phyloP scores from a whole-genome alignment of 345 rosid species.

The Kernera saxatilis region DNA sequence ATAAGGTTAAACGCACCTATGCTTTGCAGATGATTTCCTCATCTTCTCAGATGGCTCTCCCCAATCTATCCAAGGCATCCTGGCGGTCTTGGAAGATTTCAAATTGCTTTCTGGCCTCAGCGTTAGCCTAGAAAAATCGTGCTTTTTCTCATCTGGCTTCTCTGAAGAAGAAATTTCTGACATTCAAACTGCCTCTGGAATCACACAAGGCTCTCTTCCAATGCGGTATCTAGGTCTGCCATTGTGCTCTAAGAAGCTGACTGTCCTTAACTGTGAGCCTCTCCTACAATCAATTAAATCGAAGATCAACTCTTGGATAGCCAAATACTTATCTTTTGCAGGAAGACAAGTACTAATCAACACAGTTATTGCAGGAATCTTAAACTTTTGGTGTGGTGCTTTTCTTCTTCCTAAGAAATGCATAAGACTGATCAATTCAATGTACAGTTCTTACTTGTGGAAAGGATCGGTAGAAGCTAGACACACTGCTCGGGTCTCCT shows the following conservation, averaged over 20 bases:
- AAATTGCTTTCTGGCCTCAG: background rate
- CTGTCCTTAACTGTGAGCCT: too few species aligned
- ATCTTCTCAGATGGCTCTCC: background rate
- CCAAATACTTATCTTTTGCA: background rate
- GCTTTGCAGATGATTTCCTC: background rate
- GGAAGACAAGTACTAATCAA: background rate
- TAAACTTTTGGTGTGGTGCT: background rate
- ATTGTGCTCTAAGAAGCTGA: too few species aligned
- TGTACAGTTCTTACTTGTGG: background rate
- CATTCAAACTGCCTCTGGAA: too few species aligned
- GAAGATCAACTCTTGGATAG: too few species aligned
- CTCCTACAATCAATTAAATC: too few species aligned
- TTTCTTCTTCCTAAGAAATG: background rate
- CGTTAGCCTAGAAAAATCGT: background rate
- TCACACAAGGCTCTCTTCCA: too few species aligned
- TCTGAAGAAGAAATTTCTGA: too few species aligned
- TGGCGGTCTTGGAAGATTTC: background rate
- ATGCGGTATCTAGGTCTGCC: too few species aligned
- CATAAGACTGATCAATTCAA: too few species aligned
- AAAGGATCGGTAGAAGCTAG: too few species aligned
- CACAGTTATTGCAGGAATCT: background rate
- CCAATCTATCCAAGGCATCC: background rate
- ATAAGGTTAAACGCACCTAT: background rate
- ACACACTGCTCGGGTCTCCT: background rate
- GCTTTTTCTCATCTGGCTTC: background rate